These are phyloP conservation scores for Suhomyces coccinellae DNA, from an alignment of 1,139 yeast species.

Conservation along the genomic window DNA sequence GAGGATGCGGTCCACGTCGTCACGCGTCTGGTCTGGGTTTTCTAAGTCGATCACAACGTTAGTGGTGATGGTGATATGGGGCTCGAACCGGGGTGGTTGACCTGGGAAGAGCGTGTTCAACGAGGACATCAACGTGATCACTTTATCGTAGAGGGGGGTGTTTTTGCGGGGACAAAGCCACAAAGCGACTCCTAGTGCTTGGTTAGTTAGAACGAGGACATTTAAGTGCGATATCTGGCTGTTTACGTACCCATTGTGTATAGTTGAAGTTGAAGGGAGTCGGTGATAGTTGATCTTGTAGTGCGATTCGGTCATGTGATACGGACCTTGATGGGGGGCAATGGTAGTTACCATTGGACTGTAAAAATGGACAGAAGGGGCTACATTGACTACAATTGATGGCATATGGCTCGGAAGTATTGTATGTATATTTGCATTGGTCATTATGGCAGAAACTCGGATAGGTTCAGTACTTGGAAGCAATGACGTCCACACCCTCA, in stretches of 20 bases:
- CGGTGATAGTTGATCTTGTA: too few species aligned
- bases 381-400: too few species aligned
- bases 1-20: slow-evolving; percentile 60
- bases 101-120: slow-evolving; percentile 70
- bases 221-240: background rate
- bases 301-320: background rate
- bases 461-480: slow-evolving; percentile 53
- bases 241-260: slow-evolving; percentile 10
- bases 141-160: slow-evolving; percentile 55
- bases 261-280: too few species aligned
- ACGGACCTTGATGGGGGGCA: too few species aligned
- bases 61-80: slow-evolving; percentile 76
- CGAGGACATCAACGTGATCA: slow-evolving; percentile 62
- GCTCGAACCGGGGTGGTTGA: slow-evolving; percentile 64
- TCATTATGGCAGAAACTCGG: too few species aligned
- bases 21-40: slow-evolving; percentile 41
- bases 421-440: too few species aligned
- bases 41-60: slow-evolving; percentile 47
- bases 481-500: slow-evolving; percentile 55
- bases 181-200: slow-evolving; percentile 53
- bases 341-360: too few species aligned
- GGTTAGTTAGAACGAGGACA: slow-evolving; percentile 10
- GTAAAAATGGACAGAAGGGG: too few species aligned
- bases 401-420: too few species aligned
- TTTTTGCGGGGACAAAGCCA: slow-evolving; percentile 75